Base-by-base conservation (phyloP, 192 early-diverging fungal species). In the Pilobolus umbonatus region DNA sequence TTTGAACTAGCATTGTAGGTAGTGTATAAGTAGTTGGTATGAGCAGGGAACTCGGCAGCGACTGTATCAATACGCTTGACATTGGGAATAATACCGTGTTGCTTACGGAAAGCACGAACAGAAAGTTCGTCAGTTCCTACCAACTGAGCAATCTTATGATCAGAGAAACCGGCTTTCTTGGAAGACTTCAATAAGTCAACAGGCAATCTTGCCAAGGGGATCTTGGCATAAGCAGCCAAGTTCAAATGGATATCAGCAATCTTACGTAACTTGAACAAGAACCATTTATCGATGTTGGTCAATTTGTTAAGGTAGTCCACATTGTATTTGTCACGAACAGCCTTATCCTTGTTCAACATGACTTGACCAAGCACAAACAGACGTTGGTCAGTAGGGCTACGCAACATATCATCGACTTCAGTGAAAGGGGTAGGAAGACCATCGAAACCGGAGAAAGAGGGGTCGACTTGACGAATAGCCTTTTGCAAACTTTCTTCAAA, bases 401-500 rank as follows among this genome's bases (percentile, higher is more conserved):
- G 55, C 44, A 94, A 75, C 48, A 74, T 73, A 55, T 69, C 68
- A 57, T 90, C 86, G 21, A 92, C 76, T 63, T 85, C 77, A 1
- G 59, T 63, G 24, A 70, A 71, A 35, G 47, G 46, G 6, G 30
- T 36, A 21, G 69, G 35, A 10, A 73, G 51, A 42, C 34, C 51
- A 12, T 68, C 51, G 75, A 96, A 98, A 14, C 96, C 96, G 30
- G 80, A 73, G 59, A 92, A 98, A n/a, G 80, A 74, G 25, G 90
- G 90, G 59, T 98, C 95, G n/a, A 93, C 91, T 69, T 88, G 87
- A 45, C 95, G 92, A 65, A 98, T 85, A 31, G 93, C 93, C 70
- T 98, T 98, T 68, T 98, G 96, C 62, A 98, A 71, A 32, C 80
- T 83, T 75, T 98, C 96, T 73, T 98, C 96, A 57, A 92, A 98